A percentile compares a stretch with the other conserved stretches of the same genome.
Evolutionary conservation across 1,284 basidiomycete genomes (phyloP).

Genomic region (Boletus sp.): DNA sequence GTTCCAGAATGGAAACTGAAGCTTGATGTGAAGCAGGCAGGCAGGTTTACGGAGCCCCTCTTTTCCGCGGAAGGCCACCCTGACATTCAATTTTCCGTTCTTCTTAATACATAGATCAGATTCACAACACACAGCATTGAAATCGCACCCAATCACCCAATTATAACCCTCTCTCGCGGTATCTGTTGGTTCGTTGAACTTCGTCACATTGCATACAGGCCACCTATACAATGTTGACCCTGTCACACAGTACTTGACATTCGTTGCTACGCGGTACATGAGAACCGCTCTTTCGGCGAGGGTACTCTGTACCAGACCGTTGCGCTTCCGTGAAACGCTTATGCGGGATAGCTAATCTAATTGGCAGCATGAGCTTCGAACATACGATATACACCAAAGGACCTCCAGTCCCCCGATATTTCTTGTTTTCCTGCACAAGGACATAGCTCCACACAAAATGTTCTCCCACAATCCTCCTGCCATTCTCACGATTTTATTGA

Average conservation of each 20-base stretch:
- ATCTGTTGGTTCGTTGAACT: background rate
- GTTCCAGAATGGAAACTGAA: slow-evolving; percentile 18
- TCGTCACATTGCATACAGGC: background rate
- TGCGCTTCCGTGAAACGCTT: background rate
- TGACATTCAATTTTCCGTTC: slow-evolving; percentile 9
- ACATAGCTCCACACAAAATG: background rate
- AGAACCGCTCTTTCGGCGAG: background rate
- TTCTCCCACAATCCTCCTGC: background rate
- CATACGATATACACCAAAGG: background rate
- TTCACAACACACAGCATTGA: slow-evolving; percentile 2
- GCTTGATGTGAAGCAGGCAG: background rate
- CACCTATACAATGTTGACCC: background rate
- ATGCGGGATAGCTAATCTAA: background rate
- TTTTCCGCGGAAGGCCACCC: slow-evolving; percentile 8
- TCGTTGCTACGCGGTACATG: background rate
- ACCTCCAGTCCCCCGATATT: background rate
- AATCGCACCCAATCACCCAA: background rate
- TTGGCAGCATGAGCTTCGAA: background rate
- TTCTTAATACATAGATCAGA: slow-evolving; percentile 10
- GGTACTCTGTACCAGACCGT: background rate
- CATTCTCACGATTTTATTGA: slow-evolving; percentile 1
- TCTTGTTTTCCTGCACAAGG: background rate
- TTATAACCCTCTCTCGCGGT: background rate
- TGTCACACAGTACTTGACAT: background rate
- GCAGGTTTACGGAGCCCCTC: slow-evolving; percentile 8